phyloP scores from a whole-genome alignment of 768 basidiomycete species.

The Boletus coccyginus region DNA sequence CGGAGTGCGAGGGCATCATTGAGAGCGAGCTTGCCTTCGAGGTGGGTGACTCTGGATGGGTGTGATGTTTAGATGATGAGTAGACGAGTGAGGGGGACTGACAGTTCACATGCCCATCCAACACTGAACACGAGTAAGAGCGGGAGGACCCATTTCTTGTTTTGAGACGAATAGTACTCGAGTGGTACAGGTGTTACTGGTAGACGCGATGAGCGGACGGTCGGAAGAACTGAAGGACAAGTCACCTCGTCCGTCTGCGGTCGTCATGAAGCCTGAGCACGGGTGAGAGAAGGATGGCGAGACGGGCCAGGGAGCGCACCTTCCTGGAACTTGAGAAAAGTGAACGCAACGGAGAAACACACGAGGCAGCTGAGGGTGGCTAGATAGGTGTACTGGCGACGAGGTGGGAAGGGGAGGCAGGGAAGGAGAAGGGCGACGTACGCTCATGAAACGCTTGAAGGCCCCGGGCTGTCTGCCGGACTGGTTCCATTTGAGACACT shows the following conservation, averaged over 20 bases:
- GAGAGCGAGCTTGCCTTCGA: slow-evolving; percentile 55
- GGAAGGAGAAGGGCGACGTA: slow-evolving; percentile 35
- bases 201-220: slow-evolving; percentile 2
- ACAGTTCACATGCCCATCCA: slow-evolving; percentile 81
- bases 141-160: slow-evolving; percentile 59
- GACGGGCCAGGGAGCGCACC: slow-evolving; percentile 37
- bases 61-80: not conserved
- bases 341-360: slow-evolving; percentile 59
- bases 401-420: slow-evolving; percentile 12
- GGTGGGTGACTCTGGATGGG: slow-evolving; percentile 62
- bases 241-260: slow-evolving; percentile 12
- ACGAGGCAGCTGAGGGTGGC: slow-evolving; percentile 64
- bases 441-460: slow-evolving; percentile 90
- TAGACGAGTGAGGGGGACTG: slow-evolving; percentile 2
- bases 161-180: slow-evolving; percentile 42
- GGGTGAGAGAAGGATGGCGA: not conserved
- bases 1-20: not conserved
- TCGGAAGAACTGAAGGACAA: not conserved
- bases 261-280: slow-evolving; percentile 14
- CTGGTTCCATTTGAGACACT: slow-evolving; percentile 66
- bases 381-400: slow-evolving; percentile 74
- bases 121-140: slow-evolving; percentile 68
- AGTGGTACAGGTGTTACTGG: slow-evolving; percentile 60
- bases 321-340: slow-evolving; percentile 69
- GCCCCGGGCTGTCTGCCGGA: slow-evolving; percentile 76